Evolutionary conservation across 495 filamentous ascomycete species (phyloP).

Genomic region (Rhypophila decipiens): DNA sequence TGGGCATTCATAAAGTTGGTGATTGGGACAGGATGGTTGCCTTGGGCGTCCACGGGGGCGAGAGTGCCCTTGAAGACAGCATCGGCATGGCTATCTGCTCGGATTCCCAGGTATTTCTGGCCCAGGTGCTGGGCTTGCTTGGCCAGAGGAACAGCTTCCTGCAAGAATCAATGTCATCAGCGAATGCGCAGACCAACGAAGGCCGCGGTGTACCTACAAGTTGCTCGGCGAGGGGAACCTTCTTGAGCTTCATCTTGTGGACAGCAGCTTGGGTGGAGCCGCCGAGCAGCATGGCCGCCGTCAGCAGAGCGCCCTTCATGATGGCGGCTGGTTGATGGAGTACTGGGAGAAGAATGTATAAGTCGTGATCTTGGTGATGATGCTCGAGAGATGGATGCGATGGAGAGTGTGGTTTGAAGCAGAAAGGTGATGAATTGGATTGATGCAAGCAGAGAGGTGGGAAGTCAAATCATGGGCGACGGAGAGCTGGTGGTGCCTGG

Average conservation of each 20-base stretch:
- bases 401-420: not conserved
- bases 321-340: slow-evolving; percentile 20
- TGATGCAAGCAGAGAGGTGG: no score
- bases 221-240: slow-evolving; percentile 87
- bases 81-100: slow-evolving; percentile 58
- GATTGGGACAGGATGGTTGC: slow-evolving; percentile 77
- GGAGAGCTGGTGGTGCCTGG: not conserved
- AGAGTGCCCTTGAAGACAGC: slow-evolving; percentile 73
- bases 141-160: slow-evolving; percentile 74
- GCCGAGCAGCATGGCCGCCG: slow-evolving; percentile 76
- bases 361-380: slow-evolving; percentile 8
- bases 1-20: slow-evolving; percentile 99
- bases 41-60: slow-evolving; percentile 56
- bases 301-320: slow-evolving; percentile 77
- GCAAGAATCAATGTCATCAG: slow-evolving; percentile 12
- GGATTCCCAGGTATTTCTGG: slow-evolving; percentile 90
- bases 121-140: slow-evolving; percentile 74
- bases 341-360: not conserved
- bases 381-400: not conserved
- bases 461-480: not conserved
- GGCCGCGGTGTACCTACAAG: slow-evolving; percentile 54
- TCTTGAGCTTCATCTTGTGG: slow-evolving; percentile 95
- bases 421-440: not conserved
- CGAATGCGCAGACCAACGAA: not conserved
- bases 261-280: slow-evolving; percentile 72